A percentile compares a stretch with the other conserved stretches of the same genome.
These are phyloP conservation scores for Ceratocystis alfenasii DNA, from an alignment of 2,329 filamentous ascomycete genomes.

Conservation along the genomic window DNA sequence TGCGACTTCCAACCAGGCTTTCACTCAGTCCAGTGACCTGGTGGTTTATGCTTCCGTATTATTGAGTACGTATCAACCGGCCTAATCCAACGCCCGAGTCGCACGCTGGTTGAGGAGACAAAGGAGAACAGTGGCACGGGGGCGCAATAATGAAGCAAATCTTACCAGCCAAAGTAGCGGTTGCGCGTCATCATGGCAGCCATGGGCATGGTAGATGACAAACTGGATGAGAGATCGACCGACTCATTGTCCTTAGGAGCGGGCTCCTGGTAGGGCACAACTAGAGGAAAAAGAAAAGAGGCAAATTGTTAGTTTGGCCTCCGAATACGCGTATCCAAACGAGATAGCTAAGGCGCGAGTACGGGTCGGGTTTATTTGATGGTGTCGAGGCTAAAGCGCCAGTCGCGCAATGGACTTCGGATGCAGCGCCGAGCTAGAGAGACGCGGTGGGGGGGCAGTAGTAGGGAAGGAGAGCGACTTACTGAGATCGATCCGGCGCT, in stretches of 20 bases:
- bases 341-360: no score
- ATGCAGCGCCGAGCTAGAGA: not conserved
- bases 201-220: conserved; percentile 79
- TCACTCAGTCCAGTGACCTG: no score
- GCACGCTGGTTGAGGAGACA: no score
- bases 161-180: conserved; percentile 59
- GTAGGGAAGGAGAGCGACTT: conserved; percentile 27
- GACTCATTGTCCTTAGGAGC: conserved; percentile 45
- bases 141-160: conserved; percentile 13
- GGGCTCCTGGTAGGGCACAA: conserved; percentile 78
- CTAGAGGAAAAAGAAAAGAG: conserved; percentile 35
- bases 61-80: no score
- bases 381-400: not conserved
- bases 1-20: not conserved
- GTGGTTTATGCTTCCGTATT: no score
- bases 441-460: not conserved
- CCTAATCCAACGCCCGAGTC: no score
- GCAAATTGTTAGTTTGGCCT: not conserved
- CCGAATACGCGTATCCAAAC: not conserved
- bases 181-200: conserved; percentile 90
- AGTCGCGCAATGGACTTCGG: not conserved
- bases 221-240: conserved; percentile 59
- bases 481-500: conserved; percentile 64
- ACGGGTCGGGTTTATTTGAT: not conserved
- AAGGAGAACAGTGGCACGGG: no score